These are phyloP conservation scores for Mariannaea sp. DNA, from an alignment of 2,329 filamentous ascomycete genomes.

Conservation along the genomic window DNA sequence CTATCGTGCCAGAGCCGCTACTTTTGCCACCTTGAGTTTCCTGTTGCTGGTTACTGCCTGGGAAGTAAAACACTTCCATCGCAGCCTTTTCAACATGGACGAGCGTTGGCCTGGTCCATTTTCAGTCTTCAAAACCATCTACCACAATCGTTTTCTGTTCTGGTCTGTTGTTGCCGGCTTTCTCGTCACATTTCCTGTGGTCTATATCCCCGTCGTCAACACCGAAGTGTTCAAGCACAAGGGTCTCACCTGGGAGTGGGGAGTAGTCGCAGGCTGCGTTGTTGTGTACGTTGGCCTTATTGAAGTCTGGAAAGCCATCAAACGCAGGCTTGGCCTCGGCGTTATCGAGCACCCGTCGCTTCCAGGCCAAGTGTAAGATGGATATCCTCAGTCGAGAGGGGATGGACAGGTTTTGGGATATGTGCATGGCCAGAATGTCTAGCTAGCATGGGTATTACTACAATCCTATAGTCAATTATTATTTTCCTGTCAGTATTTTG, in stretches of 20 bases:
- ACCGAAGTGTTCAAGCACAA: constrained; percentile 70
- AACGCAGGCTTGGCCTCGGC: constrained; percentile 54
- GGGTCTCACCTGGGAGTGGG: constrained; percentile 74
- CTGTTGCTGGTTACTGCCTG: constrained; percentile 70
- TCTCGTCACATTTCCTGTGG: constrained; percentile 62
- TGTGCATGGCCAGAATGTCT: constrained; percentile 34
- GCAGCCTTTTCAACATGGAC: constrained; percentile 71
- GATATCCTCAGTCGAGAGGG: constrained; percentile 10
- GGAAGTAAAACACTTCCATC: constrained; percentile 74
- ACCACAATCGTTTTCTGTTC: constrained; percentile 70
- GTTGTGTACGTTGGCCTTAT: constrained; percentile 65
- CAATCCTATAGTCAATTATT: constrained; percentile 39
- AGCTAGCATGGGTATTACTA: constrained; percentile 35
- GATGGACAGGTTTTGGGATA: constrained; percentile 41
- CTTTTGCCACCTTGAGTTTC: constrained; percentile 72
- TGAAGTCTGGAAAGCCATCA: constrained; percentile 72
- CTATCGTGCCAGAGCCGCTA: constrained; percentile 69
- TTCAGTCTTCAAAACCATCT: constrained; percentile 64
- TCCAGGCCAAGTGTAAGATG: constrained; percentile 29
- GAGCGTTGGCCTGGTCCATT: constrained; percentile 54
- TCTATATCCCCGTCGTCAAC: constrained; percentile 72
- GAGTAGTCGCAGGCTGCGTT: constrained; percentile 64
- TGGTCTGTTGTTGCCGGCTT: constrained; percentile 67
- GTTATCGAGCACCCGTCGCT: constrained; percentile 32
- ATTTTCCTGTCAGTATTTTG: constrained; percentile 33